A percentile compares a stretch with the other conserved stretches of the same genome.
phyloP scores from a whole-genome alignment of 2,329 filamentous ascomycete genomes.

The Penicillium sumatraense region DNA sequence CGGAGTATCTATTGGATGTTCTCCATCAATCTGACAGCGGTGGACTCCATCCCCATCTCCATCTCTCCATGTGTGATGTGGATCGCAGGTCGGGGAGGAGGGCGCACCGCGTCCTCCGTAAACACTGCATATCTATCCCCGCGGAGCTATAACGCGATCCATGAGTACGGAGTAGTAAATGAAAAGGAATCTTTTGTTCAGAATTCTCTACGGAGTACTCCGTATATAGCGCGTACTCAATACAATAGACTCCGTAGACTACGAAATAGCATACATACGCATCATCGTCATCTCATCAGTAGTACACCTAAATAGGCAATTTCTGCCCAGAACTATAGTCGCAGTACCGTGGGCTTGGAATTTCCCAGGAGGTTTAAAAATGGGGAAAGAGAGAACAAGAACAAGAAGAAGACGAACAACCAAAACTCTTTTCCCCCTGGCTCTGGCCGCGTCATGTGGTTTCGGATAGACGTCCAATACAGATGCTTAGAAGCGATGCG shows the following conservation, averaged over 20 bases:
- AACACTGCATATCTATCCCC: neutral
- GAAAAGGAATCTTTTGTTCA: no score
- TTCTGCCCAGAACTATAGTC: neutral
- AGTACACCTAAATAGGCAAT: neutral
- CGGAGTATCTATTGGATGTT: neutral
- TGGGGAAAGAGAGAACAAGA: neutral
- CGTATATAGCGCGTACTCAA: neutral
- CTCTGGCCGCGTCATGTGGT: slow-evolving; percentile 25
- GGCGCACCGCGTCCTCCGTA: slow-evolving; percentile 2
- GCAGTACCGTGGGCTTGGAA: slow-evolving; percentile 23
- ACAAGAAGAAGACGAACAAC: neutral
- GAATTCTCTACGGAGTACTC: no score
- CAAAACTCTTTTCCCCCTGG: neutral
- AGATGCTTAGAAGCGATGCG: neutral
- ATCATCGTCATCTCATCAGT: neutral
- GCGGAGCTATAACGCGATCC: neutral
- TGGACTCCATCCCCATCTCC: slow-evolving; percentile 5
- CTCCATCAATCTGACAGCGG: slow-evolving; percentile 7
- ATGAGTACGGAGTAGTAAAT: neutral
- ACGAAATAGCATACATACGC: neutral
- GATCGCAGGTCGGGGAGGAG: slow-evolving; percentile 1
- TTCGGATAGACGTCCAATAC: slow-evolving; percentile 18
- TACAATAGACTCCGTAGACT: no score
- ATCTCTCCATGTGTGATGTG: slow-evolving; percentile 6
- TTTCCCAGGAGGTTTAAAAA: neutral